phyloP scores from a whole-genome alignment of 108 stramenopile species.

The Parmales sp. region DNA sequence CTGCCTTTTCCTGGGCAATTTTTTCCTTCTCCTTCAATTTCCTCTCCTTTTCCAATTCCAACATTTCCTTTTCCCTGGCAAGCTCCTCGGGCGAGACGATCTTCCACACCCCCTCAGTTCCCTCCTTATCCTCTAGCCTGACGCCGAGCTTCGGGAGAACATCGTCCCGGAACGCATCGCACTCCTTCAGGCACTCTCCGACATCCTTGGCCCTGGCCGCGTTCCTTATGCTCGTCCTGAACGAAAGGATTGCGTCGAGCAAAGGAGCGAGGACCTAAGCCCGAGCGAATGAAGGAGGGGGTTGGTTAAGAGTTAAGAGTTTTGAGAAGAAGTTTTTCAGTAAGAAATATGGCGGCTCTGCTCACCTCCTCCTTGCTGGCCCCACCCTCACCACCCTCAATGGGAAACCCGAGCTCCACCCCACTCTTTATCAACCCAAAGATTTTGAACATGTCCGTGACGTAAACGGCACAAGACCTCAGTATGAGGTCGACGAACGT shows the following conservation, averaged over 20 bases:
- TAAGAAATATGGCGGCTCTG: not conserved
- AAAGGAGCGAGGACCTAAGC: conserved; percentile 48
- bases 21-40: conserved; percentile 35
- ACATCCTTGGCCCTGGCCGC: conserved; percentile 30
- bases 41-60: conserved; percentile 36
- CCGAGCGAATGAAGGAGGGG: conserved; percentile 23
- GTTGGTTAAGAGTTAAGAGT: not conserved
- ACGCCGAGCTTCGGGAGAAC: conserved; percentile 72
- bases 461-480: conserved; percentile 64
- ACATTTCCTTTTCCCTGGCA: conserved; percentile 59
- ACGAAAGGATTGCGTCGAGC: conserved; percentile 70
- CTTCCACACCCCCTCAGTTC: conserved; percentile 70
- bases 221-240: conserved; percentile 41
- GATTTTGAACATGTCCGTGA: conserved; percentile 71
- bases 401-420: conserved; percentile 66
- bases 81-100: conserved; percentile 75
- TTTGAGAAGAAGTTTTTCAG: not conserved
- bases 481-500: conserved; percentile 47
- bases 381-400: conserved; percentile 21
- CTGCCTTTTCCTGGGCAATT: conserved; percentile 45
- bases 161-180: conserved; percentile 85
- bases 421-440: conserved; percentile 74
- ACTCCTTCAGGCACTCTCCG: conserved; percentile 46
- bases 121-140: conserved; percentile 80
- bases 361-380: conserved; percentile 9